Evolutionary conservation across 495 filamentous ascomycete species (phyloP).

Genomic region (Aspergillus avenaceus): DNA sequence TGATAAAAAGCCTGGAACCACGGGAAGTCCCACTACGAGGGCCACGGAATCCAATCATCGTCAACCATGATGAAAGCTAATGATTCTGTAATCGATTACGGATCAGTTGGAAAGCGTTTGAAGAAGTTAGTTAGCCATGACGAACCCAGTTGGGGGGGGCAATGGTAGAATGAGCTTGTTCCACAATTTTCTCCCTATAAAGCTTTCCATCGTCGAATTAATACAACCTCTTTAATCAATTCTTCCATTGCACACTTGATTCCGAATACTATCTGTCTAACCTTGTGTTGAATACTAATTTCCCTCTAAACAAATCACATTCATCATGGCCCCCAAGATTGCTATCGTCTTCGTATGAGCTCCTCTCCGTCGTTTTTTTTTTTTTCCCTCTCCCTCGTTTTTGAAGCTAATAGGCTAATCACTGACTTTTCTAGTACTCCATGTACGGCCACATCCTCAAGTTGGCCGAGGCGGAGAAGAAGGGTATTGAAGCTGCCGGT

Average conservation of each 20-base stretch:
- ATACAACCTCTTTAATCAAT: too few relatives aligned
- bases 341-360: conserved; percentile 81
- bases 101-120: conserved; percentile 17
- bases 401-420: conserved; percentile 5
- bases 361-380: neutral
- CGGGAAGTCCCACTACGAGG: neutral
- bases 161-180: too few relatives aligned
- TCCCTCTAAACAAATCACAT: conserved; percentile 2
- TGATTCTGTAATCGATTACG: conserved; percentile 35
- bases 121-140: neutral
- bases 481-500: conserved; percentile 84
- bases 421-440: conserved; percentile 64
- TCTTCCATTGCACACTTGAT: too few relatives aligned
- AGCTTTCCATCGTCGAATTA: neutral
- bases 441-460: conserved; percentile 88
- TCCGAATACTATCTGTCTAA: too few relatives aligned
- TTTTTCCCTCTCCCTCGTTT: neutral
- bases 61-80: neutral
- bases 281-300: neutral
- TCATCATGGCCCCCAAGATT: conserved; percentile 85
- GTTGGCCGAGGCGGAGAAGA: conserved; percentile 86
- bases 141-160: neutral
- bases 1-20: neutral
- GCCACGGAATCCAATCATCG: conserved; percentile 2
- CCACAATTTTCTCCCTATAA: neutral